Evolutionary conservation across 495 filamentous ascomycete genomes (phyloP).

Genomic region (Penicillium antarcticum): DNA sequence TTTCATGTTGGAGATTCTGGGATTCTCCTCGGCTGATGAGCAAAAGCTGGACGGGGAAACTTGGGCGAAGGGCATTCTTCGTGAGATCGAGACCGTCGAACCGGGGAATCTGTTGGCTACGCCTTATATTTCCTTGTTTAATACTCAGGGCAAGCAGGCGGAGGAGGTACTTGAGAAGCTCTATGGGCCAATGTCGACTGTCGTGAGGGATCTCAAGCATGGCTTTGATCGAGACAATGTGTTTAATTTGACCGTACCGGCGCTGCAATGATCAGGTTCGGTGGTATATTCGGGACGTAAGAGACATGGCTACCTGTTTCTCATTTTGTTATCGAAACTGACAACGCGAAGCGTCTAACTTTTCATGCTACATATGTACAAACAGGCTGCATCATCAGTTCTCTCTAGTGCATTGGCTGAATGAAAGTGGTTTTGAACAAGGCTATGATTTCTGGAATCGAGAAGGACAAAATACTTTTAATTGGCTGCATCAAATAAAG

Average conservation of each 20-base stretch:
- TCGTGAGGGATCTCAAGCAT: constrained; percentile 25
- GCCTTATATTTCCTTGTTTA: constrained; percentile 27
- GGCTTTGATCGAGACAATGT: constrained; percentile 29
- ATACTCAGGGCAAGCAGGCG: not conserved
- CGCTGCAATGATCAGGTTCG: constrained; percentile 6
- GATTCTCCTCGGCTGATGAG: not conserved
- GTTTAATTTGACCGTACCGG: constrained; percentile 26
- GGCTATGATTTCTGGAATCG: no score
- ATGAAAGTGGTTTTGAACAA: no score
- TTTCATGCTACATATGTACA: no score
- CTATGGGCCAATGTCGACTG: constrained; percentile 18
- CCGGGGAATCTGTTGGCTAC: constrained; percentile 22
- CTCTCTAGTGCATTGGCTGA: no score
- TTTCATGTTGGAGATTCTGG: constrained; percentile 37
- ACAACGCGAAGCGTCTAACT: no score
- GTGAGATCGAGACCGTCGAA: constrained; percentile 12
- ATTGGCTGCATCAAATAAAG: no score
- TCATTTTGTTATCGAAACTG: no score
- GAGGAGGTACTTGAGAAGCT: constrained; percentile 9
- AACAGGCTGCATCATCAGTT: no score
- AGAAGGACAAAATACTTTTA: no score
- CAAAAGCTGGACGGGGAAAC: constrained; percentile 2
- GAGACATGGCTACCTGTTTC: no score
- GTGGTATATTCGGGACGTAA: no score
- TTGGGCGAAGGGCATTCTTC: constrained; percentile 22